Evolutionary conservation across 164 flowering plant genomes (phyloP), one percentile per base, ranked within the genome.

Genomic region (Dillenia suffruticosa): DNA sequence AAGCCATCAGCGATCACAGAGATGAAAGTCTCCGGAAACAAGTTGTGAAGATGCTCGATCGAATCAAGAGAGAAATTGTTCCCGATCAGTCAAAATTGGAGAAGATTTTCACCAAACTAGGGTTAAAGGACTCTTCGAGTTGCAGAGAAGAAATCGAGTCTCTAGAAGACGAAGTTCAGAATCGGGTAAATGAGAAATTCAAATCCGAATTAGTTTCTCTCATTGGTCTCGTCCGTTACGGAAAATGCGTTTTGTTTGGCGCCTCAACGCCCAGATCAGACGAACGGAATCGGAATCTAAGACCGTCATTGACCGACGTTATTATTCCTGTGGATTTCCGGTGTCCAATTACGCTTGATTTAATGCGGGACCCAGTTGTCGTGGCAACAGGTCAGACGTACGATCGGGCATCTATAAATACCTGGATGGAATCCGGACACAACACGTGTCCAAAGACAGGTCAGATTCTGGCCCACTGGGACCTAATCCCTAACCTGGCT

Each of bases 351-450:
- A 78, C 84, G 9, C 77, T 92, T 0, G 98, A 92, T 7, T 54
- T 92, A 63, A 92, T 92, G 95, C 72, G 74, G 49, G 93, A 92
- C 65, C 98, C 98, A 3, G 98, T 92, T 8, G 93, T 88, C 26
- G 90, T 85, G 63, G 75, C 93, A 0, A 88, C 96, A 0, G 98
- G 98, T 0, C 98, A 92, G 72, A 89, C 98, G 47, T 92, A 89
- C 68, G 98, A 92, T 66, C 80, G 95, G 6, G 56, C 70, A 6
- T 83, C 91, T 1, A 90, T 92, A 52, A 68, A 43, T 7, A 66
- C 66, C 10, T 92, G 98, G 98, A 74, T 92, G 61, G 89, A 84
- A 48, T 81, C 96, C 0, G 98, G 96, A 0, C 95, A 85, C 76
- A 62, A 68, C 71, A 85, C 96, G 74, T 92, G 98, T 71, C 98